A percentile compares a stretch with the other conserved stretches of the same genome.
These are phyloP conservation scores for Pseudognaphalium luteoalbum DNA, from an alignment of 129 eudicot species.

Conservation along the genomic window DNA sequence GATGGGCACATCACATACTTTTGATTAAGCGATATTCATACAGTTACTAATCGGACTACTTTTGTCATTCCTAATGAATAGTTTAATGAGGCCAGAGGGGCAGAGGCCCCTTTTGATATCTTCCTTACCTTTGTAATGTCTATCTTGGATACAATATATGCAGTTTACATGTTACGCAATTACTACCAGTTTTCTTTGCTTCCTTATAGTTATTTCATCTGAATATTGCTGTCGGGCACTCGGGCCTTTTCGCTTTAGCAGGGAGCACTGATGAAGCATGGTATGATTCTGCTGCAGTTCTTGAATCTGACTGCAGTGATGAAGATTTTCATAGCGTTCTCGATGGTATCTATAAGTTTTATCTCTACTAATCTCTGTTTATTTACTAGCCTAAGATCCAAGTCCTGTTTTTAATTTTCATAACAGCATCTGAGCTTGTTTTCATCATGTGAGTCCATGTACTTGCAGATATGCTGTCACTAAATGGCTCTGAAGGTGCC, in stretches of 20 bases:
- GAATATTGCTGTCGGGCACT: constrained; percentile 8
- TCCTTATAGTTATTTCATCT: constrained; percentile 12
- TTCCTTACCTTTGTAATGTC: not conserved
- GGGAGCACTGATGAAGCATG: constrained; percentile 74
- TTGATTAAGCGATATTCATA: not conserved
- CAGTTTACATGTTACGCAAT: not conserved
- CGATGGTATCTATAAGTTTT: constrained; percentile 42
- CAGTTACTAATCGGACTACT: not conserved
- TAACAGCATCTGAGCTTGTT: not conserved
- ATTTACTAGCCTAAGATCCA: constrained; percentile 1
- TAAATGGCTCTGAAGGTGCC: constrained; percentile 50
- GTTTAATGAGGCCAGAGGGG: not conserved
- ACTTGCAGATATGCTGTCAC: constrained; percentile 55
- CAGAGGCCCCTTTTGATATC: not conserved
- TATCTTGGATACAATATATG: not conserved
- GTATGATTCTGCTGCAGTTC: constrained; percentile 69
- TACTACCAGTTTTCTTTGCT: not conserved
- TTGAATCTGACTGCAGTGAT: constrained; percentile 90
- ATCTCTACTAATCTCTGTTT: not conserved
- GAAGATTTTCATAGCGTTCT: constrained; percentile 82
- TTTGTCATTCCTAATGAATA: not conserved
- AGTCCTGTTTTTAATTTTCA: not conserved
- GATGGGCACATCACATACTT: not conserved
- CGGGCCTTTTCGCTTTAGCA: constrained; percentile 30
- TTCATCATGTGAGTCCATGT: not conserved